A percentile compares a stretch with the other conserved stretches of the same genome.
Evolutionary conservation across 257 asterid species (phyloP).

Genomic region (Fraxinus anomala): DNA sequence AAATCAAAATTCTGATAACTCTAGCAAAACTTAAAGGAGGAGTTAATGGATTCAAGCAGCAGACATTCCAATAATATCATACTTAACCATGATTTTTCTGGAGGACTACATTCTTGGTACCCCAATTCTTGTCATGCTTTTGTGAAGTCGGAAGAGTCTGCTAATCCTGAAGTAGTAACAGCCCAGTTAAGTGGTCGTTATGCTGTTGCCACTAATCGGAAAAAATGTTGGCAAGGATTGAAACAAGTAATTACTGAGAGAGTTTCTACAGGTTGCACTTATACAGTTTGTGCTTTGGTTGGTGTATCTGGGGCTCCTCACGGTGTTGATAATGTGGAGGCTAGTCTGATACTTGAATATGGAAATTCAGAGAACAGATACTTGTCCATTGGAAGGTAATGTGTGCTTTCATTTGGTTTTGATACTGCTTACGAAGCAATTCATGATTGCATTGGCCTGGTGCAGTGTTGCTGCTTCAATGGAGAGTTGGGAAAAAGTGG

Average conservation of each 20-base stretch:
- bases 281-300: constrained; percentile 60
- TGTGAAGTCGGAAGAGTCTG: constrained; percentile 51
- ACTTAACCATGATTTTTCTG: constrained; percentile 73
- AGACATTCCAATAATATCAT: constrained; percentile 48
- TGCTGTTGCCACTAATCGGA: constrained; percentile 62
- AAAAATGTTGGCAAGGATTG: constrained; percentile 75
- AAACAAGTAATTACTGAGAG: constrained; percentile 69
- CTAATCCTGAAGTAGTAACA: constrained; percentile 32
- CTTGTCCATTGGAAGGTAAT: constrained; percentile 65
- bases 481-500: constrained; percentile 64
- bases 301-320: constrained; percentile 52
- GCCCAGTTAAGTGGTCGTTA: constrained; percentile 35
- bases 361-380: constrained; percentile 48
- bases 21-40: constrained; percentile 40
- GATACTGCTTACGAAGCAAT: constrained; percentile 16
- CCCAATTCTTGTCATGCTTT: constrained; percentile 64
- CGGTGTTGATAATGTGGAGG: constrained; percentile 52
- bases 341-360: constrained; percentile 64
- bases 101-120: constrained; percentile 69
- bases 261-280: constrained; percentile 52
- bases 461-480: constrained; percentile 58
- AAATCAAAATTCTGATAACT: constrained; percentile 15
- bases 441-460: constrained; percentile 23
- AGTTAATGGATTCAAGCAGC: constrained; percentile 26
- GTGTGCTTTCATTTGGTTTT: constrained; percentile 10